Conservation (phyloP, 441 rosid species). For the Dalechampia spathulata region DNA sequence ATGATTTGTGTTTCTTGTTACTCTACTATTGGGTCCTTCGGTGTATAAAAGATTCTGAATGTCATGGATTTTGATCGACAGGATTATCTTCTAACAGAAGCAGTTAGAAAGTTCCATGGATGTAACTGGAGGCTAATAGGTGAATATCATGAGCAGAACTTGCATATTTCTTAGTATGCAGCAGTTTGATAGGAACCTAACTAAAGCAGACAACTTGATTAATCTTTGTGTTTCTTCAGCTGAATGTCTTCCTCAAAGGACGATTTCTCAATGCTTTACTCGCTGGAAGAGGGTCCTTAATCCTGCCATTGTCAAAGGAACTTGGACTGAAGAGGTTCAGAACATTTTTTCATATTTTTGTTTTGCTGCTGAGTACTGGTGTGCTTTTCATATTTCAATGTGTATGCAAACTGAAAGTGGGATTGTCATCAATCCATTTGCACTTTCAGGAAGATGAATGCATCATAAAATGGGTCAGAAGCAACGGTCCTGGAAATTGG, state of each 20-base stretch:
- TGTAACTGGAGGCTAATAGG: conserved; percentile 48
- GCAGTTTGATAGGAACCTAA: not conserved
- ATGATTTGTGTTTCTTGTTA: not conserved
- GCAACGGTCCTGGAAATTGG: conserved; percentile 77
- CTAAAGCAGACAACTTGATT: not conserved
- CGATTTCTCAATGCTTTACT: conserved; percentile 87
- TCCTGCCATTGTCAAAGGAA: conserved; percentile 88
- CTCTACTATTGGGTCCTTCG: too few species aligned
- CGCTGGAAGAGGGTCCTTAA: conserved; percentile 95
- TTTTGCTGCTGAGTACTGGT: too few species aligned
- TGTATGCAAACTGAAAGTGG: too few species aligned
- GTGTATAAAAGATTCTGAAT: not conserved
- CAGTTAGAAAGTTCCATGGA: conserved; percentile 28
- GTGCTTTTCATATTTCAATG: too few species aligned
- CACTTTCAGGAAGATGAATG: conserved; percentile 78
- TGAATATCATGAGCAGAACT: conserved; percentile 4
- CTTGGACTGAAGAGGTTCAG: conserved; percentile 88
- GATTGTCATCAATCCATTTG: too few species aligned
- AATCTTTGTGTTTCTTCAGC: conserved; percentile 36
- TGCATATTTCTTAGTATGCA: not conserved
- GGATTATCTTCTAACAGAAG: conserved; percentile 28
- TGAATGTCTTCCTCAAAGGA: conserved; percentile 63
- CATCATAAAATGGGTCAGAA: conserved; percentile 54
- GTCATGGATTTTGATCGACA: conserved; percentile 12
- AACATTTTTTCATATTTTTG: conserved; percentile 1